phyloP scores from a whole-genome alignment of 495 filamentous ascomycete genomes.

The Podospora australis region DNA sequence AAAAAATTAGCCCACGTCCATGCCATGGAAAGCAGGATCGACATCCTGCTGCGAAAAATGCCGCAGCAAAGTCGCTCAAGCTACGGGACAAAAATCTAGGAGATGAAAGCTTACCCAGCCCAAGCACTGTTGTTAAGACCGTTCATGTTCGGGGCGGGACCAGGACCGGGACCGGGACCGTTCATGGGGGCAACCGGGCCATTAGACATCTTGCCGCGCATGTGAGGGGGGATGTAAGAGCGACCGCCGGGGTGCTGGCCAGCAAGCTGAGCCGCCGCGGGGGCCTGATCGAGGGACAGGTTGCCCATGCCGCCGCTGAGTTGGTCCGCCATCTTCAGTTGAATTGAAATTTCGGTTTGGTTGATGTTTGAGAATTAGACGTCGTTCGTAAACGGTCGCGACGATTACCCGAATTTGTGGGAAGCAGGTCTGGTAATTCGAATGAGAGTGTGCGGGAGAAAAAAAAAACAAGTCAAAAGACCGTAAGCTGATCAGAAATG shows the following conservation, averaged over 20 bases:
- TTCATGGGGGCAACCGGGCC: constrained; percentile 15
- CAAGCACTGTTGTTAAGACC: constrained; percentile 54
- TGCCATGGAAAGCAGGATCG: constrained; percentile 1
- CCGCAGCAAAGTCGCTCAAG: too few relatives aligned
- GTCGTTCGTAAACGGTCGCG: too few relatives aligned
- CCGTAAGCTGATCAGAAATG: constrained; percentile 21
- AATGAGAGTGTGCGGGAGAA: constrained; percentile 28
- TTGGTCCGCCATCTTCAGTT: constrained; percentile 78
- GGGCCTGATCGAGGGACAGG: constrained; percentile 56
- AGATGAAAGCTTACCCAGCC: constrained; percentile 48
- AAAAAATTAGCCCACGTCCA: neutral
- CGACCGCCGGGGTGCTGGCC: constrained; percentile 46
- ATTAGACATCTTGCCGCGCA: constrained; percentile 57
- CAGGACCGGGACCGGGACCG: neutral
- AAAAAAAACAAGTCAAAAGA: constrained; percentile 27
- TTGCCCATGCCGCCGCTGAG: constrained; percentile 88
- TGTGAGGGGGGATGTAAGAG: constrained; percentile 94
- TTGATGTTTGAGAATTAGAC: too few relatives aligned
- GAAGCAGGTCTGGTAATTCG: too few relatives aligned
- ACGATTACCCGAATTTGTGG: too few relatives aligned
- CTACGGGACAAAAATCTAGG: neutral
- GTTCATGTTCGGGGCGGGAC: neutral
- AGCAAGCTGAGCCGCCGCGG: constrained; percentile 57
- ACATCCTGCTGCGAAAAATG: too few relatives aligned
- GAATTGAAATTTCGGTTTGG: constrained; percentile 6